Evolutionary conservation across 306 rosid species (phyloP), one percentile per base, ranked within the genome.

Genomic region (Medicago arabica): DNA sequence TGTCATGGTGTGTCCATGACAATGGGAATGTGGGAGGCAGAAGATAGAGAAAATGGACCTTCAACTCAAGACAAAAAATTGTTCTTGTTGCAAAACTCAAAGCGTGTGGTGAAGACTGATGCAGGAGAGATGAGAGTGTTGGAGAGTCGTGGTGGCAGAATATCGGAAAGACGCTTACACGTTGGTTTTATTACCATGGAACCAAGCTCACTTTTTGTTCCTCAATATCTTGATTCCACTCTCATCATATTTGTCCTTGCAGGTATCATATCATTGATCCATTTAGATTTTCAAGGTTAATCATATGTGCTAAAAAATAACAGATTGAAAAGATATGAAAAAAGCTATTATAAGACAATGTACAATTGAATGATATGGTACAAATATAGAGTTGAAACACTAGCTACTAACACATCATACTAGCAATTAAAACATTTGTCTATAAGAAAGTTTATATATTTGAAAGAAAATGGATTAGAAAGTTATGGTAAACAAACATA

Each of bases 121-220:
- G 98, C 97, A 8, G 98, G 98, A 11, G 91, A 87, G 71, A 87
- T 95, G 97, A 76, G 83, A 70, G 96, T 95, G 38, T 81, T 85
- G 4, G 72, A 41, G 63, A 72, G 93, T 77, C 69, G 69, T 9
- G 82, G 77, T 40, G 81, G 87, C 1, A 79, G 82, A 55, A 9
- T 80, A 73, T 59, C 70, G 1, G 89, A 85, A 25, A 86, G 82
- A 38, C 87, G 83, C 1, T 64, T 95, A 87, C 87, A 89, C 44
- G 80, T 92, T 74, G 97, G 97, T 19, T 92, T 92, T 77, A 89
- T 92, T 50, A 78, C 79, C 7, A 95, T 95, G 98, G 96, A 95
- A 77, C 97, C 97, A 5, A 89, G 76, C 61, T 80, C 93, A 18
- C 89, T 95, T 49, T 90, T 90, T 49, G 64, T 90, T 72, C 97